Evolutionary conservation across 441 rosid genomes (phyloP).

Genomic region (Isatis lusitanica): DNA sequence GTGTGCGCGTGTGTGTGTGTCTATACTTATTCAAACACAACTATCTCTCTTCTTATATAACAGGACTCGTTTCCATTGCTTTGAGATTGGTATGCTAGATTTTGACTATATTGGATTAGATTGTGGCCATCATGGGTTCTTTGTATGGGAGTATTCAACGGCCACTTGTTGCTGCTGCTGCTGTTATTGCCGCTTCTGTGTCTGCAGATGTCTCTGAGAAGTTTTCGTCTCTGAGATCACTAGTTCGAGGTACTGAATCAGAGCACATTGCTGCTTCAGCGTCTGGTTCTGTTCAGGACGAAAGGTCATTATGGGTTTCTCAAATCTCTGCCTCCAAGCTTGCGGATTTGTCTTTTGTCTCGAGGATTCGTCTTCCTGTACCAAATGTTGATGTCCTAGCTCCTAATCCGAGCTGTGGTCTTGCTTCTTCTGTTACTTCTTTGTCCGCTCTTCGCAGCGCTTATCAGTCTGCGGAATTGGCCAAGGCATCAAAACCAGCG

Average conservation of each 20-base stretch:
- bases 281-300: slow-evolving; percentile 39
- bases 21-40: slow-evolving; percentile 1
- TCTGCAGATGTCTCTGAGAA: slow-evolving; percentile 67
- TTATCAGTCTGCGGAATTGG: slow-evolving; percentile 71
- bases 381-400: slow-evolving; percentile 51
- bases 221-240: slow-evolving; percentile 45
- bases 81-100: slow-evolving; percentile 39
- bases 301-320: slow-evolving; percentile 57
- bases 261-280: slow-evolving; percentile 38
- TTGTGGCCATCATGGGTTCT: slow-evolving; percentile 59
- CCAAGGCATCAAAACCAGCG: slow-evolving; percentile 58
- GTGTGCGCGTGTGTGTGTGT: not conserved
- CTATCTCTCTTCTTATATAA: slow-evolving; percentile 15
- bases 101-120: slow-evolving; percentile 22
- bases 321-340: slow-evolving; percentile 65
- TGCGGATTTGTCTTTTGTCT: slow-evolving; percentile 53
- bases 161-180: slow-evolving; percentile 81
- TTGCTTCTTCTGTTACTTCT: slow-evolving; percentile 44
- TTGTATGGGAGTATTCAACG: slow-evolving; percentile 75
- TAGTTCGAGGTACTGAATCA: slow-evolving; percentile 38
- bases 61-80: not conserved
- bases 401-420: slow-evolving; percentile 35
- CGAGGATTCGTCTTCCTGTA: slow-evolving; percentile 55
- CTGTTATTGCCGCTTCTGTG: slow-evolving; percentile 70
- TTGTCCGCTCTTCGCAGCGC: slow-evolving; percentile 48